Base-by-base conservation (phyloP, 257 asterid species). In the Solanum chiquidenum region DNA sequence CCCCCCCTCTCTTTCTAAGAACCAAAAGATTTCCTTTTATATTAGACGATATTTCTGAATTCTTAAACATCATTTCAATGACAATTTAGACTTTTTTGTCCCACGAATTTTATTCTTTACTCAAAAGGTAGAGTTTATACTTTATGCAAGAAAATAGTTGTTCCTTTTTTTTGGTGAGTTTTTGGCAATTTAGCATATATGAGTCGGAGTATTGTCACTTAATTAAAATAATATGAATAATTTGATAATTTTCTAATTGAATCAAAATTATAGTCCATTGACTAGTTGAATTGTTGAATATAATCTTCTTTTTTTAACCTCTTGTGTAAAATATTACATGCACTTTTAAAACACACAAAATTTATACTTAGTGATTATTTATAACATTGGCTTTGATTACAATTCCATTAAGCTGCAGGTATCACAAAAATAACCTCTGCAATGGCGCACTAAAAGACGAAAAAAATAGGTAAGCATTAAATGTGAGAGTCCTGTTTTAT, bases 341-440 rank as follows among this genome's bases (percentile, higher is more conserved):
- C 62, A 52, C n/a, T 52, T 52, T 52, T 52, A 13, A 64, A 64
- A 64, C 11, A n/a, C 11, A 29, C 18, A 64, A 68, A 68, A 1
- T 69, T 69, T 69, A 29, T 69, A 6, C 2, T 10, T n/a, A 2
- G 72, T 5, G 33, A n/a, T n/a, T 64, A 11, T n/a, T 10, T n/a
- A 64, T n/a, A n/a, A 64, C 8, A 64, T 11, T 11, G 16, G 0
- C 3, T 64, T 64, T 2, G 2, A 64, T 64, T 10, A 2, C 25
- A 18, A 55, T 55, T 55, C 0, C 13, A 1, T n/a, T 64, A 11
- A n/a, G 1, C 1, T 10, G 1, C 6, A 10, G 0, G 33, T 62
- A 64, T 64, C 7, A 1, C 0, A 1, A 62, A 62, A 23, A 0
- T 6, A 62, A 62, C 0, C 13, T 62, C 6, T 9, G 2, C 0